Base-by-base conservation (phyloP, 495 filamentous ascomycete genomes). In the Talaromyces trachyspermus region DNA sequence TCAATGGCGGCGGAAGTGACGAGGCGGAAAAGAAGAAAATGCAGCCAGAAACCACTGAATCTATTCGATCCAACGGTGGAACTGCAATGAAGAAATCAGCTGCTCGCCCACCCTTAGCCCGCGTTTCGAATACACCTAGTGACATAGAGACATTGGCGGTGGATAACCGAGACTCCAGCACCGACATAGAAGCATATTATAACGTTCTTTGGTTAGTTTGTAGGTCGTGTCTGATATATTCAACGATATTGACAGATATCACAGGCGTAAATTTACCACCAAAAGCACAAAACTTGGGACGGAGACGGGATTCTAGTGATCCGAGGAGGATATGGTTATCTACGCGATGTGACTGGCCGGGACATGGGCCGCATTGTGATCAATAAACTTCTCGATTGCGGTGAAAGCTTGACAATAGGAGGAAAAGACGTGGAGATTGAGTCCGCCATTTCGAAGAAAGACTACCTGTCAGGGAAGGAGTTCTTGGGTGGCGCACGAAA, bases 251-350 rank as follows among this genome's bases (percentile, higher is more conserved):
- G 33, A n/a, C 15, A 33, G 25, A 32, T 50, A 1, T 33, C 4
- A 39, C 51, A 85, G 82, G 84, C 79, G 86, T 15, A 89, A 86
- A 59, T 80, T 77, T 41, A 88, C 82, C 0, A 72, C 66, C 11
- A 91, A 88, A 91, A 89, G 64, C 78, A 89, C 65, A 91, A 89
- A 59, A 89, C 83, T 12, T 91, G 87, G 83, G 86, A 89, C 61
- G 85, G 86, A n/a, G 86, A 91, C 60, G 86, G 85, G 2, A 70
- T 88, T 5, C 68, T 91, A 9, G 64, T 72, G 2, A 68, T 82
- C 2, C 57, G 62, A 0, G 69, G 66, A 12, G 83, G 84, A 5
- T 77, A 74, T 54, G 84, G 80, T 10, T 66, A 65, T 45, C 66
- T 91, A 5, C 73, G 81, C 45, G 82, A 89, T 60, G 60, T 77